These are phyloP conservation scores for Debaryomycetaceae sp. DNA, from an alignment of 1,139 yeast genomes.

Conservation along the genomic window DNA sequence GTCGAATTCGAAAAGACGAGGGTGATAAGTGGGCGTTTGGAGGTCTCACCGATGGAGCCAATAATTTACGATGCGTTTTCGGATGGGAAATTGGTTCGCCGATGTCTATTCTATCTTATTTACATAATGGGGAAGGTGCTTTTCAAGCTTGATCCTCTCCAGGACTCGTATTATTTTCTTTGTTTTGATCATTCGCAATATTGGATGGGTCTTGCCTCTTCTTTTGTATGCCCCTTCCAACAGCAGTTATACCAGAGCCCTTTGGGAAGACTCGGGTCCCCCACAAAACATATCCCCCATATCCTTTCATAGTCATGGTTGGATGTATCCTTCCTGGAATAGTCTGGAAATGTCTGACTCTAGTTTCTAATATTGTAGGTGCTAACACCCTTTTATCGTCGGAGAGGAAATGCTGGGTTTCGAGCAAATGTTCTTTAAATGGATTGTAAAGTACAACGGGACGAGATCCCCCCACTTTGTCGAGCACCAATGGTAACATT, in stretches of 20 bases:
- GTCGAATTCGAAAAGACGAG: constrained; percentile 6
- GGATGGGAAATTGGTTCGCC: constrained; percentile 26
- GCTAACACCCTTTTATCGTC: constrained; percentile 71
- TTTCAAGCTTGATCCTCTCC: constrained; percentile 1
- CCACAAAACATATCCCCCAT: constrained; percentile 83
- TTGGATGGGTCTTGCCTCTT: constrained; percentile 16
- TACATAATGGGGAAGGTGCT: constrained; percentile 4
- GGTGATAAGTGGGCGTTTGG: constrained; percentile 26
- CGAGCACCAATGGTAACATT: constrained; percentile 58
- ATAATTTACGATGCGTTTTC: constrained; percentile 35
- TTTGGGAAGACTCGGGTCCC: constrained; percentile 80
- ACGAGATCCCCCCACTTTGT: constrained; percentile 78
- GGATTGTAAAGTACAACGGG: constrained; percentile 82
- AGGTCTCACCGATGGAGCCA: constrained; percentile 23
- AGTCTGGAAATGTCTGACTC: constrained; percentile 86
- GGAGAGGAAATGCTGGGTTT: constrained; percentile 64
- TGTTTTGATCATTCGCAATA: neutral
- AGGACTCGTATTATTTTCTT: neutral
- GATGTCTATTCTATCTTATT: constrained; percentile 6
- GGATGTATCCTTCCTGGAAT: constrained; percentile 95
- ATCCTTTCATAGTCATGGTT: constrained; percentile 87
- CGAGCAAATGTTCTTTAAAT: constrained; percentile 73
- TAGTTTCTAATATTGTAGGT: constrained; percentile 77
- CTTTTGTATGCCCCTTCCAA: constrained; percentile 49
- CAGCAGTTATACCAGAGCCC: constrained; percentile 50